Base-by-base conservation (phyloP, 768 basidiomycete genomes). In the Amanita jacksonii region DNA sequence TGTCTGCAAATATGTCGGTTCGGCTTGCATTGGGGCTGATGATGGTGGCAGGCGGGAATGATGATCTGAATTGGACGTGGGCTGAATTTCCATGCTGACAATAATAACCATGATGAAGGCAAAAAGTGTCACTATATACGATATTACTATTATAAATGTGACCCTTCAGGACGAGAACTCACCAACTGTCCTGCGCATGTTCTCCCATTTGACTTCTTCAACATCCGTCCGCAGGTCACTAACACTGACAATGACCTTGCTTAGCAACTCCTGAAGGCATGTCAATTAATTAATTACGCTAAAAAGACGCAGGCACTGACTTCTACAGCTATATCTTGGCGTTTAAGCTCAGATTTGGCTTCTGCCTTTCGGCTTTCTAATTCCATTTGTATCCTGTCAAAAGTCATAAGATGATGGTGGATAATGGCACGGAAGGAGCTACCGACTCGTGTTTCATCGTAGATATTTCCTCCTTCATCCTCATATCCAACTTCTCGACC, bases 331-430 rank as follows among this genome's bases (percentile, higher is more conserved):
- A 97, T 85, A 53, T 91, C 91, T 52, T 83, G 79, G 42, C 72
- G 74, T 62, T 92, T 94, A 47, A 87, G 56, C 41, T 97, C 92
- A 1, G 80, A 71, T 56, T 81, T 84, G 10, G 81, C 76, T 58
- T 98, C 96, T 51, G 85, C 89, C 68, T 92, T 97, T 46, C 94
- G 74, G 49, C 81, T 91, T 55, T 94, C 90, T 48, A 97, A 71
- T 45, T 99, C 96, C 81, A 98, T 91, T 62, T 97, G 92, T 40
- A 93, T 88, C 56, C 92, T 96, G 33, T 28, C n/a, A 38, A 34
- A 40, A 10, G 22, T 12, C 30, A 41, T 47, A 35, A 52, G 37
- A 46, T 27, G 9, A 42, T 16, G 13, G 5, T n/a, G n/a, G n/a
- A 20, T 34, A 40, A 44, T 22, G 31, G 30, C 34, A 42, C n/a